phyloP scores from a whole-genome alignment of 306 rosid genomes.

The Fragaria iinumae region DNA sequence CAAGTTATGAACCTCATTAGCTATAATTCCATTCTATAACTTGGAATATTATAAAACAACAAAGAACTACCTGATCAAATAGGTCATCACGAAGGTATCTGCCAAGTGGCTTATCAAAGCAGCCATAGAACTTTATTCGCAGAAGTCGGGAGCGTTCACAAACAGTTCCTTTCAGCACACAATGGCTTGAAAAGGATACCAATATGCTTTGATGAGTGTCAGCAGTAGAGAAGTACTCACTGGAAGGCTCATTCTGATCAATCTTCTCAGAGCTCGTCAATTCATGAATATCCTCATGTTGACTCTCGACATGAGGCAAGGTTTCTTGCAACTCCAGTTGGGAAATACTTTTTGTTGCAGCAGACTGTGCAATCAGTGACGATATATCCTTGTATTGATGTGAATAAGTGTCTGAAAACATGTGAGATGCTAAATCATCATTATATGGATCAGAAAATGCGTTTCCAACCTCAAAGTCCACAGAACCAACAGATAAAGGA shows the following conservation, averaged over 20 bases:
- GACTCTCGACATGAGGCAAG: conserved; percentile 38
- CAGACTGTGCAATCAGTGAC: conserved; percentile 21
- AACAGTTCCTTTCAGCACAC: conserved; percentile 73
- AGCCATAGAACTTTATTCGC: conserved; percentile 92
- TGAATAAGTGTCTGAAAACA: conserved; percentile 31
- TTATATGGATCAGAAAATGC: conserved; percentile 32
- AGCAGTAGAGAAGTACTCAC: conserved; percentile 78
- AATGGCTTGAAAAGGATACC: conserved; percentile 90
- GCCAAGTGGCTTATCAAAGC: conserved; percentile 95
- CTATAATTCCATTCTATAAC: conserved; percentile 18
- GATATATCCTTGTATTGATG: conserved; percentile 39
- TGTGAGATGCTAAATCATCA: conserved; percentile 41
- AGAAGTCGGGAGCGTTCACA: conserved; percentile 86
- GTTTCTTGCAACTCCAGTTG: conserved; percentile 46
- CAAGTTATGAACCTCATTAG: conserved; percentile 18
- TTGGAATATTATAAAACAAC: background rate
- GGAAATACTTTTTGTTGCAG: conserved; percentile 34
- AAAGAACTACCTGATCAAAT: conserved; percentile 60
- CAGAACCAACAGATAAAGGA: conserved; percentile 37
- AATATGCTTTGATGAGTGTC: conserved; percentile 91
- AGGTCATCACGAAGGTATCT: conserved; percentile 86
- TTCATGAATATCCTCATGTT: conserved; percentile 43
- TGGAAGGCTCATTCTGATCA: conserved; percentile 62
- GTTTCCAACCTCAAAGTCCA: conserved; percentile 35
- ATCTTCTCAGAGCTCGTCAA: conserved; percentile 38